phyloP scores from a whole-genome alignment of 164 flowering plant species.

The Kingdonia uniflora region DNA sequence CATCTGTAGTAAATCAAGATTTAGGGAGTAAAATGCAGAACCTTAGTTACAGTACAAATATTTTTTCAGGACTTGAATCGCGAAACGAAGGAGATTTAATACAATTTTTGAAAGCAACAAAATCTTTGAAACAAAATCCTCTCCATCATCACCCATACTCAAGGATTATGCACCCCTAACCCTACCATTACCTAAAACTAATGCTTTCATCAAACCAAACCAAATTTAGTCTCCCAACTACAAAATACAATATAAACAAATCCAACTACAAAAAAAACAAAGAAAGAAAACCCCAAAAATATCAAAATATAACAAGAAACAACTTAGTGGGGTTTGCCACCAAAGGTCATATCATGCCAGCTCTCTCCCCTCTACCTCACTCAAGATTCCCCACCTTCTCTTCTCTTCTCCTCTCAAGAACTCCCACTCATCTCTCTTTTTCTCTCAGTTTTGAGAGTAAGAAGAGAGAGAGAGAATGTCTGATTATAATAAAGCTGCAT shows the following conservation, averaged over 20 bases:
- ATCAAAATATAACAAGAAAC: neutral
- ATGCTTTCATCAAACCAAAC: too few species aligned
- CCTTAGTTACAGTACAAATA: too few species aligned
- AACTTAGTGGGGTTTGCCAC: slow-evolving; percentile 4
- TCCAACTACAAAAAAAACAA: neutral
- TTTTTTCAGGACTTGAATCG: too few species aligned
- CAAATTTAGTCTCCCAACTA: neutral
- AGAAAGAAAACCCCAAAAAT: neutral
- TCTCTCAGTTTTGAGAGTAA: neutral
- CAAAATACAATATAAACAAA: neutral
- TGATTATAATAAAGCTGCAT: slow-evolving; percentile 20
- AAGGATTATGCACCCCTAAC: too few species aligned
- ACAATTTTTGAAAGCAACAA: too few species aligned
- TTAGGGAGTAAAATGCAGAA: too few species aligned
- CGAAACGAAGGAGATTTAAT: too few species aligned
- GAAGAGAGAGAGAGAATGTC: slow-evolving; percentile 31
- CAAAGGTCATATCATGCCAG: slow-evolving; percentile 18
- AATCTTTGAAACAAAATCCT: too few species aligned
- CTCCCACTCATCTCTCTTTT: neutral
- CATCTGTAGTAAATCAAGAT: too few species aligned
- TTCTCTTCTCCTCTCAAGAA: neutral
- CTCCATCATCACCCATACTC: too few species aligned
- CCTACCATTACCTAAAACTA: too few species aligned
- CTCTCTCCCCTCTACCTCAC: slow-evolving; percentile 4
- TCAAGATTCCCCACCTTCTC: neutral